phyloP scores from a whole-genome alignment of 2,329 filamentous ascomycete genomes.

The Hansfordia pulvinata region DNA sequence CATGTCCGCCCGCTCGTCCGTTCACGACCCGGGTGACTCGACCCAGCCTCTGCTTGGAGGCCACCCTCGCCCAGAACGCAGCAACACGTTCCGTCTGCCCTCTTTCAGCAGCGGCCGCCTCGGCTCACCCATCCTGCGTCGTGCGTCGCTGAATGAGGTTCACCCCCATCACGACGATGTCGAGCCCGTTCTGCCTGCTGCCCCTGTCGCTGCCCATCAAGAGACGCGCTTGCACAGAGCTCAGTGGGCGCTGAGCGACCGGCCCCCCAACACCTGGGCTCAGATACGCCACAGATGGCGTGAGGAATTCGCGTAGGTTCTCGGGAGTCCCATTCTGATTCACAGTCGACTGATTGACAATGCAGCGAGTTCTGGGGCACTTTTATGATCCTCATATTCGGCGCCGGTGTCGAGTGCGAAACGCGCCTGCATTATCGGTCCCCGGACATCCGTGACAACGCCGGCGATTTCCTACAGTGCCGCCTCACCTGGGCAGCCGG shows the following conservation, averaged over 20 bases:
- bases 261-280: conserved; percentile 1
- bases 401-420: conserved; percentile 3
- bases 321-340: too few relatives aligned
- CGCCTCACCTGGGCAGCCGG: conserved; percentile 2
- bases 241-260: conserved; percentile 1
- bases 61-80: too few relatives aligned
- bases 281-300: conserved; percentile 1
- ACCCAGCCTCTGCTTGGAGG: too few relatives aligned
- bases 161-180: conserved; percentile 2
- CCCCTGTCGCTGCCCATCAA: conserved; percentile 2
- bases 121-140: too few relatives aligned
- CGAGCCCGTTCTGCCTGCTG: conserved; percentile 1
- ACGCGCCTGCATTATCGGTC: conserved; percentile 2
- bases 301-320: conserved; percentile 3
- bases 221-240: conserved; percentile 2
- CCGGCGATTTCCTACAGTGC: conserved; percentile 1
- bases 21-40: too few relatives aligned
- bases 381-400: conserved; percentile 4
- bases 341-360: too few relatives aligned
- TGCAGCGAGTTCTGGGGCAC: conserved; percentile 3
- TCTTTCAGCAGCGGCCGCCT: too few relatives aligned
- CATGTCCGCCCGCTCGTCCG: too few relatives aligned
- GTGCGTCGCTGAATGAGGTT: conserved; percentile 2
- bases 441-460: not conserved
- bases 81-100: too few relatives aligned